Evolutionary conservation across 176 grass and related monocot genomes (phyloP).

Genomic region (Rhynchospora tenuis): DNA sequence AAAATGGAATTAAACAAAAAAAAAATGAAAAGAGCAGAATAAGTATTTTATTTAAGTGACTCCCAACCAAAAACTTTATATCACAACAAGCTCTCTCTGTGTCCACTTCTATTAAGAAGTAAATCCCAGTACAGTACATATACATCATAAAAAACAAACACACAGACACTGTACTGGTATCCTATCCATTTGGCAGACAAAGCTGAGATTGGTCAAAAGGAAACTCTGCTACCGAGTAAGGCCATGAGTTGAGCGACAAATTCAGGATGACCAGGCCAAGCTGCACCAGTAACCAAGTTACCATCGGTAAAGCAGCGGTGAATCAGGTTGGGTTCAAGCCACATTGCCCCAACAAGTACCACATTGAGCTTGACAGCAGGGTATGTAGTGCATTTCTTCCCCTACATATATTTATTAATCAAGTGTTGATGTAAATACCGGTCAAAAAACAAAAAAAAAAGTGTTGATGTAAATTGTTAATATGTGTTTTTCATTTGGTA

Average conservation of each 20-base stretch:
- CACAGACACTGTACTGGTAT: too few relatives aligned
- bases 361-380: constrained; percentile 91
- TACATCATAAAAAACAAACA: too few relatives aligned
- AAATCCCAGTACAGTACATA: too few relatives aligned
- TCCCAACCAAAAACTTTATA: not conserved
- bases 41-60: not conserved
- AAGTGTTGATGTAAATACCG: too few relatives aligned
- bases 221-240: constrained; percentile 60
- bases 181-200: too few relatives aligned
- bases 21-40: not conserved
- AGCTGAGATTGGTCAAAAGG: constrained; percentile 18
- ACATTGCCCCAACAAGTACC: constrained; percentile 65
- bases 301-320: constrained; percentile 84
- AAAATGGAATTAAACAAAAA: not conserved
- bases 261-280: constrained; percentile 89
- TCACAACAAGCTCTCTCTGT: not conserved
- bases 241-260: constrained; percentile 83
- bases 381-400: constrained; percentile 85
- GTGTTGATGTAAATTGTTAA: not conserved
- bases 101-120: too few relatives aligned
- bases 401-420: constrained; percentile 27
- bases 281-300: constrained; percentile 80
- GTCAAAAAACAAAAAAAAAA: too few relatives aligned
- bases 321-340: constrained; percentile 81
- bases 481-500: not conserved